Evolutionary conservation across 495 filamentous ascomycete species (phyloP).

Genomic region (Talaromyces liani): DNA sequence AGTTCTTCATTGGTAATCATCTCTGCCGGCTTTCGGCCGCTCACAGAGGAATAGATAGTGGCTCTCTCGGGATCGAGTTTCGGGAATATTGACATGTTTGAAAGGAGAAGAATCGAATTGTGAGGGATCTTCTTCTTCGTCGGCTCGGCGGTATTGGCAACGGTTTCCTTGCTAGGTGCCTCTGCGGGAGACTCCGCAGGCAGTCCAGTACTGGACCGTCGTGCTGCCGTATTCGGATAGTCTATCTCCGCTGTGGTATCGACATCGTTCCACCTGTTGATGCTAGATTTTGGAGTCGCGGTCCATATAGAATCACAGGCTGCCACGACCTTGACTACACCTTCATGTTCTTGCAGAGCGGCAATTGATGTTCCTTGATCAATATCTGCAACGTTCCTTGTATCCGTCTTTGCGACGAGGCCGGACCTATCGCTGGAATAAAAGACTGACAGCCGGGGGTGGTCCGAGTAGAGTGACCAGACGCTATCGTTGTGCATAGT

Average conservation of each 20-base stretch:
- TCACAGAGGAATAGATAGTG: conserved; percentile 38
- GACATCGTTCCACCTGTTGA: conserved; percentile 88
- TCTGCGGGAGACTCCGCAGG: conserved; percentile 18
- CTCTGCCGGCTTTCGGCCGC: conserved; percentile 54
- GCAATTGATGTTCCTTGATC: conserved; percentile 88
- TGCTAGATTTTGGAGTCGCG: conserved; percentile 85
- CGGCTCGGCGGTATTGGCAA: conserved; percentile 21
- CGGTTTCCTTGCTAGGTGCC: conserved; percentile 27
- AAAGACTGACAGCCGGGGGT: conserved; percentile 79
- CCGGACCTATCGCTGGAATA: conserved; percentile 92
- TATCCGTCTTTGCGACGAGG: conserved; percentile 88
- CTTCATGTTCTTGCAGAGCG: conserved; percentile 83
- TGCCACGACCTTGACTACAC: conserved; percentile 76
- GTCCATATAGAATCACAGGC: conserved; percentile 85
- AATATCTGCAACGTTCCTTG: conserved; percentile 65
- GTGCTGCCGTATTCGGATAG: conserved; percentile 47
- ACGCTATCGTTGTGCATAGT: conserved; percentile 99
- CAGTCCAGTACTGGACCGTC: conserved; percentile 31
- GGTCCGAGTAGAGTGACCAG: conserved; percentile 88
- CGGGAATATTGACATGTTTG: conserved; percentile 74
- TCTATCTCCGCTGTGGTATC: conserved; percentile 61
- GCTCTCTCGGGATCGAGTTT: conserved; percentile 42
- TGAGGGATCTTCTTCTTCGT: conserved; percentile 62
- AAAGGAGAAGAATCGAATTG: conserved; percentile 68
- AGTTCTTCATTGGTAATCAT: conserved; percentile 51